A percentile compares a stretch with the other conserved stretches of the same genome.
Evolutionary conservation across 163 green algal species (phyloP).

Genomic region (Volvox carteri): DNA sequence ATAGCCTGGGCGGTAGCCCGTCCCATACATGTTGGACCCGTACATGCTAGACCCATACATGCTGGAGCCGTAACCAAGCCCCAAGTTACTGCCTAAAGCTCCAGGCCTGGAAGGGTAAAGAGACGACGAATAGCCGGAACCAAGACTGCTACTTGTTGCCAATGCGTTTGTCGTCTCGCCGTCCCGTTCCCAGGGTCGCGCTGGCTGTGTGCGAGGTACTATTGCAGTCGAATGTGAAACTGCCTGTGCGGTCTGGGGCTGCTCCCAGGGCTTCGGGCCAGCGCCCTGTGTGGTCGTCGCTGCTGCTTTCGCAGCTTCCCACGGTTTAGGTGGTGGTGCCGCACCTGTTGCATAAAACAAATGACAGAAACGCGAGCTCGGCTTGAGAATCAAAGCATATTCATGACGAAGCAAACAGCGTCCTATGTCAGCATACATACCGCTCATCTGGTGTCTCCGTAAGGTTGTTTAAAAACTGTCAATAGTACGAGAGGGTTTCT

Average conservation of each 20-base stretch:
- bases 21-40: slow-evolving; percentile 21
- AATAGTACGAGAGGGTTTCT: no score
- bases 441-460: not conserved
- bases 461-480: not conserved
- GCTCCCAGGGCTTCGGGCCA: slow-evolving; percentile 54
- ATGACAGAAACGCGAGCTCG: not conserved
- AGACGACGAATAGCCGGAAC: not conserved
- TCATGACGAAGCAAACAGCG: slow-evolving; percentile 2
- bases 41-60: slow-evolving; percentile 48
- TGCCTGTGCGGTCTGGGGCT: not conserved
- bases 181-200: slow-evolving; percentile 47
- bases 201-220: slow-evolving; percentile 21
- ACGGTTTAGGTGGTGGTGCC: slow-evolving; percentile 48
- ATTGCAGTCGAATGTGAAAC: not conserved
- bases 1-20: no score
- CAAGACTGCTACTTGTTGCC: not conserved
- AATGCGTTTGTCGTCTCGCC: slow-evolving; percentile 30
- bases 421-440: slow-evolving; percentile 31
- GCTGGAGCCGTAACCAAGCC: slow-evolving; percentile 17
- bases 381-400: not conserved
- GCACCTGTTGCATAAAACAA: not conserved
- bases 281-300: slow-evolving; percentile 16
- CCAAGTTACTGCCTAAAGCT: not conserved
- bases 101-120: not conserved
- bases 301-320: slow-evolving; percentile 35